Conservation (phyloP, 1,284 basidiomycete species). For the Cystobasidiaceae sp. region DNA sequence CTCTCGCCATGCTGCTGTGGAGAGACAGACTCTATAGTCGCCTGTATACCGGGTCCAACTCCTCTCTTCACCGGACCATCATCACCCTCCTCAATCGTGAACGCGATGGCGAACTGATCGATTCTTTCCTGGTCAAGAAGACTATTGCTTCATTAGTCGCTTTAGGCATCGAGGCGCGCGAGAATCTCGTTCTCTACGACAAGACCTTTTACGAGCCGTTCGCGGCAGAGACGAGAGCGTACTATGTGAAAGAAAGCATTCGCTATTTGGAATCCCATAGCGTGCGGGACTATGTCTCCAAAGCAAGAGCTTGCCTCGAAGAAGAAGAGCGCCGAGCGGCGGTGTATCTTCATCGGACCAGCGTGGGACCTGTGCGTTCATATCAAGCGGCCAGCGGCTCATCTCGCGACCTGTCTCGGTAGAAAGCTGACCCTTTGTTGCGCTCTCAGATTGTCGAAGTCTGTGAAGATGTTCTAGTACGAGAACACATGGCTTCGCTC, state of each 20-base stretch:
- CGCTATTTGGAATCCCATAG: slow-evolving; percentile 83
- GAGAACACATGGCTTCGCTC: slow-evolving; percentile 77
- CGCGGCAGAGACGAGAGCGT: slow-evolving; percentile 77
- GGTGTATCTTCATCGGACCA: slow-evolving; percentile 83
- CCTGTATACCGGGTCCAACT: slow-evolving; percentile 66
- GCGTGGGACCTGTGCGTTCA: no score
- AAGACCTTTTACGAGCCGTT: slow-evolving; percentile 86
- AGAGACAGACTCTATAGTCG: slow-evolving; percentile 82
- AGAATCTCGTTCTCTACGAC: slow-evolving; percentile 90
- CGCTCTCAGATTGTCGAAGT: no score
- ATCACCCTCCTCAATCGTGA: slow-evolving; percentile 85
- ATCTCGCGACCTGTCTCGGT: no score
- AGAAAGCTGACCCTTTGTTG: no score
- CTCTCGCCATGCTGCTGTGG: slow-evolving; percentile 96
- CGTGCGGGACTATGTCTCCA: slow-evolving; percentile 93
- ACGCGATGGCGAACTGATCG: slow-evolving; percentile 88
- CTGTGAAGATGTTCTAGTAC: slow-evolving; percentile 90
- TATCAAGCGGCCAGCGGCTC: no score
- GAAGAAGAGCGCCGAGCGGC: slow-evolving; percentile 96
- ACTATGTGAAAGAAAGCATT: slow-evolving; percentile 86
- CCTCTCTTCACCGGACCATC: slow-evolving; percentile 83
- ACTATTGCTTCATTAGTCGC: slow-evolving; percentile 96
- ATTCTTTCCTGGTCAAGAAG: slow-evolving; percentile 88
- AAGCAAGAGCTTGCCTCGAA: slow-evolving; percentile 81
- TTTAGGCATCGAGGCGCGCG: slow-evolving; percentile 83